Evolutionary conservation across 1,284 basidiomycete species (phyloP).

Genomic region (Austroboletus rostrupii): DNA sequence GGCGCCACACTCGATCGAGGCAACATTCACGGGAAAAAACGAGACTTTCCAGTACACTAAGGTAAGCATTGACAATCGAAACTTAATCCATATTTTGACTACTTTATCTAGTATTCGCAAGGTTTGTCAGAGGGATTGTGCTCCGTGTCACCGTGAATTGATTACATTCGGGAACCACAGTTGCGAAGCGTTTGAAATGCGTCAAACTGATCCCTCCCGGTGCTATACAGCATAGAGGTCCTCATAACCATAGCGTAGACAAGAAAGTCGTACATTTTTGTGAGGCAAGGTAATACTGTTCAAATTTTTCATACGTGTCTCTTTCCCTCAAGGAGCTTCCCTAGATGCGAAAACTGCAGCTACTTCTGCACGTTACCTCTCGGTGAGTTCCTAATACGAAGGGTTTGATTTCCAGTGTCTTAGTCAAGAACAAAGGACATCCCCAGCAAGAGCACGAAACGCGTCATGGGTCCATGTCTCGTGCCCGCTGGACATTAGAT

Average conservation of each 20-base stretch:
- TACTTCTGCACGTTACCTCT: conserved; percentile 58
- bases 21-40: conserved; percentile 48
- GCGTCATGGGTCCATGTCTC: conserved; percentile 60
- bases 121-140: conserved; percentile 13
- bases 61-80: conserved; percentile 22
- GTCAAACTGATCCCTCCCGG: conserved; percentile 44
- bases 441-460: conserved; percentile 60
- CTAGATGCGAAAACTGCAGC: conserved; percentile 50
- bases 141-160: not conserved
- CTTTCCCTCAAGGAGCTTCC: not conserved
- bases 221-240: conserved; percentile 38
- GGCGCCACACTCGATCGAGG: conserved; percentile 52
- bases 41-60: conserved; percentile 50
- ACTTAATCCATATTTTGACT: not conserved
- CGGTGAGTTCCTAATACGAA: conserved; percentile 33
- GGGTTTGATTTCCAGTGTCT: not conserved
- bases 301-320: not conserved
- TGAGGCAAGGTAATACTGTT: conserved; percentile 37
- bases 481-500: conserved; percentile 53
- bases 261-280: conserved; percentile 46
- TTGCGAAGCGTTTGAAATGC: conserved; percentile 47
- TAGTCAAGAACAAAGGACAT: conserved; percentile 41
- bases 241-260: conserved; percentile 46
- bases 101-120: conserved; percentile 22
- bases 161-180: conserved; percentile 26